A percentile compares a stretch with the other conserved stretches of the same genome.
Conservation (phyloP, 495 filamentous ascomycete species). For the Aspergillus baeticus region DNA sequence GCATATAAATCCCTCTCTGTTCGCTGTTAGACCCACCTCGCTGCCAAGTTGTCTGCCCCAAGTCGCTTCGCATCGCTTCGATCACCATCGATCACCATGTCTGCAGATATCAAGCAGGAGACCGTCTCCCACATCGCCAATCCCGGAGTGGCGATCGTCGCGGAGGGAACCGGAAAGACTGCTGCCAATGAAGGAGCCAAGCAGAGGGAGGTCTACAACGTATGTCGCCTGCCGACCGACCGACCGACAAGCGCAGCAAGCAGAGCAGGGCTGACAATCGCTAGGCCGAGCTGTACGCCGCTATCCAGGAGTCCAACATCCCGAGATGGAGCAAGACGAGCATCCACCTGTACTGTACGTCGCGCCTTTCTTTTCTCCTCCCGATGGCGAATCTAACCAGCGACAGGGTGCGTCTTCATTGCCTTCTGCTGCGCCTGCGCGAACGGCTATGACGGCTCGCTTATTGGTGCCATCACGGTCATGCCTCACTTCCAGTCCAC, state of each 20-base stretch:
- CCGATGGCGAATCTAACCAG: background rate
- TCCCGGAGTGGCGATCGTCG: background rate
- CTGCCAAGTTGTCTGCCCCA: no score
- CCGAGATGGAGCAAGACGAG: constrained; percentile 52
- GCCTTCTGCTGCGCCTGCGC: constrained; percentile 48
- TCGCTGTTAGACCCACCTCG: no score
- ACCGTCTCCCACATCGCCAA: background rate
- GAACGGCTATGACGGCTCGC: constrained; percentile 56
- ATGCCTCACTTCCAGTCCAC: constrained; percentile 41
- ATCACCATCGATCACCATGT: no score
- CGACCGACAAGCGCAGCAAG: background rate
- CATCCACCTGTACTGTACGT: constrained; percentile 54
- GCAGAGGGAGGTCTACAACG: constrained; percentile 51
- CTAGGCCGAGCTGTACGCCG: constrained; percentile 58
- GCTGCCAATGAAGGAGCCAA: constrained; percentile 36
- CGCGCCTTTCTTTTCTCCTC: background rate
- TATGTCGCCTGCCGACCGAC: background rate
- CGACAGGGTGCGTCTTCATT: constrained; percentile 27
- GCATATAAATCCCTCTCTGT: no score
- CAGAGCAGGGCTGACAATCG: background rate
- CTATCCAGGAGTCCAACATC: constrained; percentile 56
- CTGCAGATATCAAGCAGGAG: background rate
- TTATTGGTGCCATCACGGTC: constrained; percentile 49
- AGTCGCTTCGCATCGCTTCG: no score
- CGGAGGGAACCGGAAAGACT: constrained; percentile 23